phyloP scores from a whole-genome alignment of 1,139 yeast genomes.

The Scheffersomyces quercinus region DNA sequence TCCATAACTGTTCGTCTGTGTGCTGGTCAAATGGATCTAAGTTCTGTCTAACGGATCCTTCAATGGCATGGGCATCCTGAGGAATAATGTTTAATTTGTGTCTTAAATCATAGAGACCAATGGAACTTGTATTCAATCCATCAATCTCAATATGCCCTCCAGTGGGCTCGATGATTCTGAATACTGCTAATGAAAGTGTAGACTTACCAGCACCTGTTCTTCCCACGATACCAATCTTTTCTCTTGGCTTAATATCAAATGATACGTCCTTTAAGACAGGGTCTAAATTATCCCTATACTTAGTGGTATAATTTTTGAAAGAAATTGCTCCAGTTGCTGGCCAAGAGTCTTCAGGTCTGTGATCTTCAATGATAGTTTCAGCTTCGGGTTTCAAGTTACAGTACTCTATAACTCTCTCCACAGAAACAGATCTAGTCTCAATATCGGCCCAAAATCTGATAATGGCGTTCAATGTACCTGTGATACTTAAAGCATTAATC shows the following conservation, averaged over 20 bases:
- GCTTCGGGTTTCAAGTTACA: conserved; percentile 37
- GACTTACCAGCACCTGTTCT: conserved; percentile 47
- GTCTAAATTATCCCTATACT: conserved; percentile 37
- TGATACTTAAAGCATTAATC: conserved; percentile 36
- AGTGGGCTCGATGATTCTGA: conserved; percentile 39
- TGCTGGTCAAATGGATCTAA: conserved; percentile 35
- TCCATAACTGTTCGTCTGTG: conserved; percentile 34
- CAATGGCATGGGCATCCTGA: conserved; percentile 39
- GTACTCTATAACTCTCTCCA: conserved; percentile 40
- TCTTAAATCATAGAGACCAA: conserved; percentile 38
- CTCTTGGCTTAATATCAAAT: conserved; percentile 29
- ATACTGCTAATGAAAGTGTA: conserved; percentile 37
- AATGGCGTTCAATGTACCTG: conserved; percentile 30
- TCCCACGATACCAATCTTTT: conserved; percentile 43
- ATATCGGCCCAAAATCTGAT: conserved; percentile 38
- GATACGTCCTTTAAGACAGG: conserved; percentile 33
- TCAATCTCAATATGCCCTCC: conserved; percentile 35
- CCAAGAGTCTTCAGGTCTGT: conserved; percentile 30
- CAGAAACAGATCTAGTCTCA: conserved; percentile 33
- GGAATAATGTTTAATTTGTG: conserved; percentile 38
- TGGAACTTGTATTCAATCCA: conserved; percentile 26
- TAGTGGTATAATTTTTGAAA: conserved; percentile 33
- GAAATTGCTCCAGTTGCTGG: conserved; percentile 31
- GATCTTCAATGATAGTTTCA: conserved; percentile 24
- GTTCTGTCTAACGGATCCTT: conserved; percentile 36